Evolutionary conservation across 768 basidiomycete genomes (phyloP), one percentile per base, ranked within the genome.

Genomic region (Termitomyces sp.): DNA sequence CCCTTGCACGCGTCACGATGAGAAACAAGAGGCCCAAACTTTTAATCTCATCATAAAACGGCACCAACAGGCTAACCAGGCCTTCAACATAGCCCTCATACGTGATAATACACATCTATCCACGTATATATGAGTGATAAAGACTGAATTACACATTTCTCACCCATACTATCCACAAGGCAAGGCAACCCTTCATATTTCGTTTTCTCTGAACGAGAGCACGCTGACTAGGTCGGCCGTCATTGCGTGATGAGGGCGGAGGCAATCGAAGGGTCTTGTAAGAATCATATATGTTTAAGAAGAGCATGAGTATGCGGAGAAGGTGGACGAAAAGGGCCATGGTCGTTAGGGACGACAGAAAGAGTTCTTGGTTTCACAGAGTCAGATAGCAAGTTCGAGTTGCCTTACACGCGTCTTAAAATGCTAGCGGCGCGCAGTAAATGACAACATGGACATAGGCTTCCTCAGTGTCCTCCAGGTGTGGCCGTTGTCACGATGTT

Each of bases 91-190:
- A 75, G 44, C 83, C 78, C 69, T 93, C 92, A 60, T 90, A 88
- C 30, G 76, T 72, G 24, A 82, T 76, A 64, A 88, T 80, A 66
- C 85, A 89, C 64, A 81, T 84, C 89, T 92, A 46, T 22, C 30
- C 61, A 58, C 38, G 20, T n/a, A 40, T n/a, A 30, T 33, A 55
- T 66, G 60, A 54, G 59, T 48, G 43, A 28, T 49, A 57, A 56
- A 43, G 20, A 35, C 26, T 22, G 44, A 49, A 49, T 57, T 54
- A 50, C 40, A 26, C 70, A 76, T 6, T 6, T 38, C 62, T 72
- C 73, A 90, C 92, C 88, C 90, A 94, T 61, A 94, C 84, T 44
- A 90, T 77, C 92, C 92, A 94, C 14, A 93, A 82, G 38, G 89
- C 83, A 49, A 94, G 74, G 67, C 84, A 86, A 20, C 91, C 90